These are phyloP conservation scores for Cladorrhinum samala DNA, from an alignment of 495 filamentous ascomycete species.

Conservation along the genomic window DNA sequence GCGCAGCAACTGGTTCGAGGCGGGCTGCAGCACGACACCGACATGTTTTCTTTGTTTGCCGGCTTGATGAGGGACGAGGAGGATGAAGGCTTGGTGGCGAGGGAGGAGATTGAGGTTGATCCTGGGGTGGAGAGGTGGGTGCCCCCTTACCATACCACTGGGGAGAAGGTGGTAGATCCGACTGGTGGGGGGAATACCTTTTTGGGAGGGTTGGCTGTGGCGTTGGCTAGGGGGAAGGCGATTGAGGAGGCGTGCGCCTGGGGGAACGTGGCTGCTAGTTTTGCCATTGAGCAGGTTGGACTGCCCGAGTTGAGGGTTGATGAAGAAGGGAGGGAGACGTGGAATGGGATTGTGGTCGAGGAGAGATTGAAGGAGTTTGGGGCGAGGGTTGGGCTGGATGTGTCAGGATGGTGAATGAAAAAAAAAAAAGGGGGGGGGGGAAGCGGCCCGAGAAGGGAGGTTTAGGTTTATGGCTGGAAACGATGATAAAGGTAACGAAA, in stretches of 20 bases:
- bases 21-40: conserved; percentile 43
- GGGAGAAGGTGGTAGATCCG: conserved; percentile 68
- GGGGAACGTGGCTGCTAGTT: conserved; percentile 83
- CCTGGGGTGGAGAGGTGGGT: conserved; percentile 52
- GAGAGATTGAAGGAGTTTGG: conserved; percentile 49
- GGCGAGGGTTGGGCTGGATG: not conserved
- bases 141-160: conserved; percentile 47
- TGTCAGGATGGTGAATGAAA: not conserved
- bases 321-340: conserved; percentile 57
- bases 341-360: conserved; percentile 62
- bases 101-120: conserved; percentile 53
- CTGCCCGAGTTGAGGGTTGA: conserved; percentile 56
- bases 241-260: conserved; percentile 66
- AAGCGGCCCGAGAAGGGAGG: no score
- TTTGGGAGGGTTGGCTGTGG: conserved; percentile 75
- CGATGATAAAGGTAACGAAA: no score
- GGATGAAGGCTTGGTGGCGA: conserved; percentile 45
- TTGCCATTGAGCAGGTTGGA: conserved; percentile 91
- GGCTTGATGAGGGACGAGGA: conserved; percentile 44
- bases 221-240: conserved; percentile 55
- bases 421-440: not conserved
- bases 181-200: conserved; percentile 97
- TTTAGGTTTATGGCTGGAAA: no score
- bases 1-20: conserved; percentile 31
- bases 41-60: conserved; percentile 48